A percentile compares a stretch with the other conserved stretches of the same genome.
phyloP scores from a whole-genome alignment of 495 filamentous ascomycete genomes.

The Trypethelium eluteriae region DNA sequence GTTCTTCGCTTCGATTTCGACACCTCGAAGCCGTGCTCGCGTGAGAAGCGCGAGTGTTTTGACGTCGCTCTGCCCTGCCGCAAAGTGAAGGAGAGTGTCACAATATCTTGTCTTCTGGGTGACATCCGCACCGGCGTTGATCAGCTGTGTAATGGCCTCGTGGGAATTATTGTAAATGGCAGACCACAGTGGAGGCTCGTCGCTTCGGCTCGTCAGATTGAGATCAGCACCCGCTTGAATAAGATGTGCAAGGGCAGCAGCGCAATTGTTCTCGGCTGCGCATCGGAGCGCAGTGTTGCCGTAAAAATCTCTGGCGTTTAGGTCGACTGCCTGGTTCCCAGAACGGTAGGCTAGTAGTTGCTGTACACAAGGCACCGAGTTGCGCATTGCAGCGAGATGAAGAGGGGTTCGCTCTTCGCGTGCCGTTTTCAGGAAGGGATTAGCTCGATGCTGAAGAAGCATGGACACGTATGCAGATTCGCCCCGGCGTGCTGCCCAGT shows the following conservation, averaged over 20 bases:
- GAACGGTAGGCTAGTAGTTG: background rate
- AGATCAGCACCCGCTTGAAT: constrained; percentile 2
- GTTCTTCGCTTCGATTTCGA: constrained; percentile 2
- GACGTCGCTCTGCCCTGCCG: background rate
- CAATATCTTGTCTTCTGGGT: background rate
- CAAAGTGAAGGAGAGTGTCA: constrained; percentile 9
- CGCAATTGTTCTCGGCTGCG: background rate
- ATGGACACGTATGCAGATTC: background rate
- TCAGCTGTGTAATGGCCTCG: background rate
- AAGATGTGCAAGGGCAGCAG: background rate
- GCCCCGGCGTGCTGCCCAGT: constrained; percentile 1
- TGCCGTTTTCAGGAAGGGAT: background rate
- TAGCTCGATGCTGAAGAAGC: background rate
- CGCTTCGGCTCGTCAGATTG: background rate
- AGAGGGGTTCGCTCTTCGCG: constrained; percentile 10
- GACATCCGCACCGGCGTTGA: background rate
- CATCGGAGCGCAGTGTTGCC: constrained; percentile 6
- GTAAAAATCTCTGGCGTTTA: constrained; percentile 9
- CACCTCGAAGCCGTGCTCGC: background rate
- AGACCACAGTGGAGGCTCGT: constrained; percentile 3
- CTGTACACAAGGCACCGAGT: constrained; percentile 2
- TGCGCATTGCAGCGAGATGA: constrained; percentile 1
- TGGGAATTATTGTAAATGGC: constrained; percentile 8
- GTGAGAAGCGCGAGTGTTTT: background rate
- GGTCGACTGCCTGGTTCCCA: background rate